A percentile compares a stretch with the other conserved stretches of the same genome.
phyloP scores from a whole-genome alignment of 768 basidiomycete species.

The Leccinellum luteum region DNA sequence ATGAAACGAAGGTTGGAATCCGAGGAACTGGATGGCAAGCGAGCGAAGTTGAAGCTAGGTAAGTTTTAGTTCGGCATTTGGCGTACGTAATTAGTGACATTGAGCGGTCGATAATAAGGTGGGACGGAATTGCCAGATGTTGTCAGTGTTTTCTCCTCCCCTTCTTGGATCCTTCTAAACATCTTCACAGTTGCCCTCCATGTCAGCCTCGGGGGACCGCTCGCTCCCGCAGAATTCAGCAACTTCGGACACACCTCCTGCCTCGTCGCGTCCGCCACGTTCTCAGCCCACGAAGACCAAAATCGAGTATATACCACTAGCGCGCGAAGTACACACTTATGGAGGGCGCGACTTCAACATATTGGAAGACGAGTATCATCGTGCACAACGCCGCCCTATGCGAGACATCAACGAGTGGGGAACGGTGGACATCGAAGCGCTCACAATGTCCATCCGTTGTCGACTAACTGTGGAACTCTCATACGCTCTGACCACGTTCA shows the following conservation, averaged over 20 bases:
- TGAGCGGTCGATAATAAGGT: constrained; percentile 25
- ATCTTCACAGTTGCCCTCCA: constrained; percentile 16
- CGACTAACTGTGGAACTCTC: constrained; percentile 81
- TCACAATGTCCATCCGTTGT: constrained; percentile 91
- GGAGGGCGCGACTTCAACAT: constrained; percentile 79
- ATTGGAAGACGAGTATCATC: constrained; percentile 60
- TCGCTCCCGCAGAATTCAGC: constrained; percentile 21
- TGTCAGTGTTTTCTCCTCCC: constrained; percentile 36
- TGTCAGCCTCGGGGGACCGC: constrained; percentile 19
- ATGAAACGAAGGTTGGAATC: constrained; percentile 72
- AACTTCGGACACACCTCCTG: constrained; percentile 29
- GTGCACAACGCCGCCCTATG: constrained; percentile 52
- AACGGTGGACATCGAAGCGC: constrained; percentile 83
- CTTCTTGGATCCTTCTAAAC: constrained; percentile 12
- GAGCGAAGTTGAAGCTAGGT: constrained; percentile 74
- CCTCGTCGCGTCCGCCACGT: constrained; percentile 36
- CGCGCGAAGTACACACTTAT: constrained; percentile 67
- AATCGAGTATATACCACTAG: constrained; percentile 84
- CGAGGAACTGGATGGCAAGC: constrained; percentile 65
- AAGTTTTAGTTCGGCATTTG: constrained; percentile 30
- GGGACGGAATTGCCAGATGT: constrained; percentile 48
- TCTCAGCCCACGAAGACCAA: constrained; percentile 66
- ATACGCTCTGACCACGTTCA: constrained; percentile 86
- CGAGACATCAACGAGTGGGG: constrained; percentile 86
- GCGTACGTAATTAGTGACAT: constrained; percentile 25